phyloP scores from a whole-genome alignment of 73 alveolate species.

The Tetrahymena malaccensis region DNA sequence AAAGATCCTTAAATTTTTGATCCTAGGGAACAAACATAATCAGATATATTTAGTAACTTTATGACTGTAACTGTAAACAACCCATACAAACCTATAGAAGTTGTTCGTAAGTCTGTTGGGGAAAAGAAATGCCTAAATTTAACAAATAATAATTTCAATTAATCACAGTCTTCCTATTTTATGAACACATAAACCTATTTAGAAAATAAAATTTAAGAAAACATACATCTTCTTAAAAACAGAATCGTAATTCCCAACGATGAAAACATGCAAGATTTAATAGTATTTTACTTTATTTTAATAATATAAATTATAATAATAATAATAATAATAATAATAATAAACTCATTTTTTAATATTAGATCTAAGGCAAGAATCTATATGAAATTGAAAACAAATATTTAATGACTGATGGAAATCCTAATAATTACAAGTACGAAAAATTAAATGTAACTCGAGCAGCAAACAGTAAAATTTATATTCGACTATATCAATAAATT shows the following conservation, averaged over 20 bases:
- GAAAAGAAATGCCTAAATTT: background rate
- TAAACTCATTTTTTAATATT: too few species aligned
- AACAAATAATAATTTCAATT: background rate
- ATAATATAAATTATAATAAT: too few species aligned
- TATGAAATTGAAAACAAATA: background rate
- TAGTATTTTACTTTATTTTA: background rate
- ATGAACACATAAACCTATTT: background rate
- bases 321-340: background rate
- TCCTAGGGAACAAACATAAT: background rate
- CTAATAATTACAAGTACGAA: background rate
- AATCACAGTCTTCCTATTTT: background rate
- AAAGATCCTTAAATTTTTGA: background rate
- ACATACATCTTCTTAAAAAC: background rate
- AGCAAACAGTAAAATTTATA: background rate
- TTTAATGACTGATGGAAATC: background rate
- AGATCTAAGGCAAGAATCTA: background rate
- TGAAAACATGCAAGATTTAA: background rate
- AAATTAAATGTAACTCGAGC: background rate
- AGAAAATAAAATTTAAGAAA: background rate
- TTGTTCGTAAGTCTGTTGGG: background rate
- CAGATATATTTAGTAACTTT: background rate
- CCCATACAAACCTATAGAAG: background rate
- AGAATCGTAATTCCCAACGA: background rate
- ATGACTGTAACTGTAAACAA: background rate
- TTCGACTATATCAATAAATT: background rate